Conservation (phyloP, 2,329 filamentous ascomycete genomes). For the Ophiostoma populinum region DNA sequence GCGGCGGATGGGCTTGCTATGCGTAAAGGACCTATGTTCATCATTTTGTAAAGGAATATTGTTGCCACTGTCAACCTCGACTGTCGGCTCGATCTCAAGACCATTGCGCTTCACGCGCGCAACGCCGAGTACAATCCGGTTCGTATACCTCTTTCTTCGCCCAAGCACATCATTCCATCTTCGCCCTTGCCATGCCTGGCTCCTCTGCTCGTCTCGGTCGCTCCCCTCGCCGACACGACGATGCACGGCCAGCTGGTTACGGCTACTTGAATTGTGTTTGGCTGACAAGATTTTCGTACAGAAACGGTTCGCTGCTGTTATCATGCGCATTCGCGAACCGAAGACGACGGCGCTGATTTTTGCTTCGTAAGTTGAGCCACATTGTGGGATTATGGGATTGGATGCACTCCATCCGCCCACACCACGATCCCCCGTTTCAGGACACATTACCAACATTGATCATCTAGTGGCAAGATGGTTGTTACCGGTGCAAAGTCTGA, state of each 20-base stretch:
- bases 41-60: constrained; percentile 60
- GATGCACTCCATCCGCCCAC: no score
- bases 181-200: not conserved
- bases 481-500: constrained; percentile 96
- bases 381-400: no score
- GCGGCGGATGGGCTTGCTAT: no score
- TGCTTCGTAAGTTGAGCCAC: constrained; percentile 33
- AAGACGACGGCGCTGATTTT: constrained; percentile 98
- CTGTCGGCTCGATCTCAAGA: constrained; percentile 96
- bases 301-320: constrained; percentile 94
- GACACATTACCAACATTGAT: constrained; percentile 4
- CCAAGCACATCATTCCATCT: constrained; percentile 3
- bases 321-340: constrained; percentile 98
- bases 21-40: constrained; percentile 12
- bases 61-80: constrained; percentile 98
- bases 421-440: no score
- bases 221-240: constrained; percentile 1
- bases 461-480: constrained; percentile 84
- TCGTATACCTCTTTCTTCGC: constrained; percentile 8
- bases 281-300: constrained; percentile 7
- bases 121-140: constrained; percentile 93
- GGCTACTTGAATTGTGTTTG: constrained; percentile 6
- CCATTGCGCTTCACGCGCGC: constrained; percentile 91
- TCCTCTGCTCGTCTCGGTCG: not conserved
- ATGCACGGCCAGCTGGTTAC: not conserved